phyloP scores from a whole-genome alignment of 352 stramenopile species.

The Phytophthora chlamydospora region DNA sequence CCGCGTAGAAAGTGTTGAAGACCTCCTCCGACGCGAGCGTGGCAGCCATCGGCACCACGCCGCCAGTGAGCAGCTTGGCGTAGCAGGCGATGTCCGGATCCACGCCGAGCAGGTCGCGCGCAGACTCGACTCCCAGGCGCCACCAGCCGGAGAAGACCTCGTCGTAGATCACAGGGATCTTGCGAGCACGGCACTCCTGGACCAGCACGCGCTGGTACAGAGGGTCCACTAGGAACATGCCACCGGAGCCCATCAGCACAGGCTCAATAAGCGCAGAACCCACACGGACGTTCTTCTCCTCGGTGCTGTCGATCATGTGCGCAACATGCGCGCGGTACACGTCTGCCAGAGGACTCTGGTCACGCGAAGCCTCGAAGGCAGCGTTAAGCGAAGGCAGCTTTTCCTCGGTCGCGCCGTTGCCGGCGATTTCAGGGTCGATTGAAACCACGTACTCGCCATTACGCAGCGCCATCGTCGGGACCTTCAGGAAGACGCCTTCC shows the following conservation, averaged over 20 bases:
- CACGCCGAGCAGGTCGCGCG: constrained; percentile 81
- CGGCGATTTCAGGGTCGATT: constrained; percentile 55
- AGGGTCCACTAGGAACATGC: constrained; percentile 92
- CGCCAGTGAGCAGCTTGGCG: constrained; percentile 92
- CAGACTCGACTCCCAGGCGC: constrained; percentile 88
- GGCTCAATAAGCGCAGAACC: constrained; percentile 90
- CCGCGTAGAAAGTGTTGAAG: constrained; percentile 91
- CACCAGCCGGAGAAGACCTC: constrained; percentile 93
- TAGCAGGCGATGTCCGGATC: constrained; percentile 93
- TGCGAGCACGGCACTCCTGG: constrained; percentile 66
- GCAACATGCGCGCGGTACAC: constrained; percentile 75
- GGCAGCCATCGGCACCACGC: constrained; percentile 85
- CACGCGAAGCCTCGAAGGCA: constrained; percentile 55
- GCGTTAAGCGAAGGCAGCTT: constrained; percentile 51
- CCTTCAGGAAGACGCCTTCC: constrained; percentile 81
- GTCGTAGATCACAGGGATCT: constrained; percentile 93
- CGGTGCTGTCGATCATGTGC: constrained; percentile 51
- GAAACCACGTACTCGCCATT: constrained; percentile 65
- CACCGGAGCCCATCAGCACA: constrained; percentile 88
- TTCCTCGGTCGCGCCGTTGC: constrained; percentile 33
- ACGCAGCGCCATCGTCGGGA: constrained; percentile 72
- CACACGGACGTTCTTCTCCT: constrained; percentile 49
- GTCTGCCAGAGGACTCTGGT: constrained; percentile 43
- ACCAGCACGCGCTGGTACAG: constrained; percentile 92
- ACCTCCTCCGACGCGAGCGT: constrained; percentile 90